Evolutionary conservation across 2,329 filamentous ascomycete species (phyloP).

Genomic region (Arthroderma sp.): DNA sequence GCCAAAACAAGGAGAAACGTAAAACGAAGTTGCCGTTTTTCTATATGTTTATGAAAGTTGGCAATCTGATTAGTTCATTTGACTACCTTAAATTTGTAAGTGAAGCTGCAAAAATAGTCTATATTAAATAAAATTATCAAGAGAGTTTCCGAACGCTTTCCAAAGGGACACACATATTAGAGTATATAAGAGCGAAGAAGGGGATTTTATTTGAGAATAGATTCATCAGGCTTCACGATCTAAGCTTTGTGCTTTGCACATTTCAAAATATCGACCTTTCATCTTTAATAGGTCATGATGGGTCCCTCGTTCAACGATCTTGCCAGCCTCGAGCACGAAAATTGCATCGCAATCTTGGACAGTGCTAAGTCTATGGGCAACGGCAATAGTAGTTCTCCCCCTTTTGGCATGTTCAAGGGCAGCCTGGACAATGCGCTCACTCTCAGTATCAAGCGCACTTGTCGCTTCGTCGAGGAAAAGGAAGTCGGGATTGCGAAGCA

Average conservation of each 20-base stretch:
- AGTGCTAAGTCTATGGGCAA: constrained; percentile 77
- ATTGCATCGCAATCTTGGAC: constrained; percentile 82
- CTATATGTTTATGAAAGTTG: too few relatives aligned
- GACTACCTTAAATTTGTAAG: too few relatives aligned
- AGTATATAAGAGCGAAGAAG: neutral
- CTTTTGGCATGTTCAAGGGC: constrained; percentile 41
- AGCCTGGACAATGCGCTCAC: constrained; percentile 24
- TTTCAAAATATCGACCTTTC: constrained; percentile 24
- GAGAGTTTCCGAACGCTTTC: too few relatives aligned
- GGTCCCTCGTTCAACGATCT: constrained; percentile 30
- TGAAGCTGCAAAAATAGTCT: too few relatives aligned
- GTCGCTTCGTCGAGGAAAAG: constrained; percentile 37
- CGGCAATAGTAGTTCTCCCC: constrained; percentile 75
- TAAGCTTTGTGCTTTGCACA: constrained; percentile 19
- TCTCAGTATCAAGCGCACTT: constrained; percentile 29
- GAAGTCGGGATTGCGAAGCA: constrained; percentile 30
- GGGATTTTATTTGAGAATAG: neutral
- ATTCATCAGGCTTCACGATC: constrained; percentile 10
- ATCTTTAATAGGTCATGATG: constrained; percentile 29
- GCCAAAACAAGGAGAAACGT: too few relatives aligned
- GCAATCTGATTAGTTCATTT: too few relatives aligned
- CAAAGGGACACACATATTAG: neutral
- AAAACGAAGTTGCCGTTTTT: too few relatives aligned
- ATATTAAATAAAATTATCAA: too few relatives aligned
- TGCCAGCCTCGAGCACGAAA: constrained; percentile 40